These are phyloP conservation scores for Omphalotus olearius DNA, from an alignment of 1,284 basidiomycete species.

Conservation along the genomic window DNA sequence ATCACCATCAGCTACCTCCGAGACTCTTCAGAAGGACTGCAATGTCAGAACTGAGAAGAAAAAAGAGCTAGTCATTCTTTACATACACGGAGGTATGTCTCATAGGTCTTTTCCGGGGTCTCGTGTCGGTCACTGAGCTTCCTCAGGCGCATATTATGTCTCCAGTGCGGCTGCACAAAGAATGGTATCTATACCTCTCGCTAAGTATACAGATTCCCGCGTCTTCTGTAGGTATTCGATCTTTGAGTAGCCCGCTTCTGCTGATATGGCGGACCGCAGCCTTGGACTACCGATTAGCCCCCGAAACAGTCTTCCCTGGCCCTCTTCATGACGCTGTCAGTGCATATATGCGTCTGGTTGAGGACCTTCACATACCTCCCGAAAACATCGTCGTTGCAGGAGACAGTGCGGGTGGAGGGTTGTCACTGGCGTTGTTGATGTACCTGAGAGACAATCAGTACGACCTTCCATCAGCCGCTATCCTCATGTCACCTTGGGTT, in stretches of 20 bases:
- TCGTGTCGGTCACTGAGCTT: not conserved
- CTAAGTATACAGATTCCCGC: conserved; percentile 86
- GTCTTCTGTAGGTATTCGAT: conserved; percentile 77
- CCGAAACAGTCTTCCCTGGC: conserved; percentile 92
- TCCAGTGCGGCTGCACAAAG: conserved; percentile 95
- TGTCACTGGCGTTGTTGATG: conserved; percentile 84
- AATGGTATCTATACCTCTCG: conserved; percentile 87
- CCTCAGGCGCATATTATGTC: conserved; percentile 86
- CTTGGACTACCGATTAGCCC: conserved; percentile 95
- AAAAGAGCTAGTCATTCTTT: conserved; percentile 85
- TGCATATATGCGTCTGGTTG: conserved; percentile 83
- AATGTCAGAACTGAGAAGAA: conserved; percentile 28
- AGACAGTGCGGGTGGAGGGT: conserved; percentile 91
- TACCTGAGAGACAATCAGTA: conserved; percentile 88
- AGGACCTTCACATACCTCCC: conserved; percentile 88
- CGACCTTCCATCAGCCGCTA: conserved; percentile 75
- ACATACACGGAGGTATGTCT: conserved; percentile 84
- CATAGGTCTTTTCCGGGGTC: not conserved
- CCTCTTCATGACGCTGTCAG: conserved; percentile 89
- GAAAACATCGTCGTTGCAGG: conserved; percentile 88
- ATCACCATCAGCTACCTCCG: conserved; percentile 10
- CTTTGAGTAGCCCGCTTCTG: not conserved
- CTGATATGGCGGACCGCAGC: conserved; percentile 39
- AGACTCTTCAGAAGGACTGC: conserved; percentile 1
- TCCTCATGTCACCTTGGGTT: conserved; percentile 93